Conservation (phyloP, 768 basidiomycete genomes). For the Pulveroboletus sp. region DNA sequence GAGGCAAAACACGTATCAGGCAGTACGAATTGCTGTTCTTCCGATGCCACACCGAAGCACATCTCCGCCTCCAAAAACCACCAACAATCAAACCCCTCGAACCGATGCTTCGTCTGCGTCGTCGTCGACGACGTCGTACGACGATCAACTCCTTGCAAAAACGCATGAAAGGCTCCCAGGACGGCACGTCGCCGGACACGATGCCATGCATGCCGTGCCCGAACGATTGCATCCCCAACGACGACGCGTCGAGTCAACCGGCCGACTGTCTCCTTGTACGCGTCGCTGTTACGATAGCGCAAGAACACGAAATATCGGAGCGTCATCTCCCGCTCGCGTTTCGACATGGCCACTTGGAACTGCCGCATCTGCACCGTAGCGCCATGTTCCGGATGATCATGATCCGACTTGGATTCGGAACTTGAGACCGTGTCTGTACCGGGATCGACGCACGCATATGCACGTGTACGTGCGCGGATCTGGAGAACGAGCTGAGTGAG, state of each 20-base stretch:
- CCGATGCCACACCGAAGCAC: conserved; percentile 48
- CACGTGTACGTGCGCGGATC: conserved; percentile 16
- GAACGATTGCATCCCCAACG: conserved; percentile 19
- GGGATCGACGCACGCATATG: background rate
- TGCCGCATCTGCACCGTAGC: background rate
- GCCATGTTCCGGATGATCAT: background rate
- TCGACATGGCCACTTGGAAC: conserved; percentile 20
- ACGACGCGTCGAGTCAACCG: conserved; percentile 23
- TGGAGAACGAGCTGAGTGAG: conserved; percentile 34
- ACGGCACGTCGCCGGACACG: conserved; percentile 25
- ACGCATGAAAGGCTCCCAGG: conserved; percentile 26
- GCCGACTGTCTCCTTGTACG: conserved; percentile 38
- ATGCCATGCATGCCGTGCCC: conserved; percentile 23
- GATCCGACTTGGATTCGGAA: background rate
- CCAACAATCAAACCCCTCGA: conserved; percentile 41
- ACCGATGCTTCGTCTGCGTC: conserved; percentile 2
- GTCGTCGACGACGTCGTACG: background rate
- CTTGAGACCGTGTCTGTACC: background rate
- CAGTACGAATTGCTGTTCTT: conserved; percentile 54
- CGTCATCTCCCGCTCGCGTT: conserved; percentile 34
- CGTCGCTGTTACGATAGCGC: conserved; percentile 51
- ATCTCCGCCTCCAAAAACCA: conserved; percentile 45
- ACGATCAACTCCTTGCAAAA: conserved; percentile 18
- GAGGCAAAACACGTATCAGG: conserved; percentile 51
- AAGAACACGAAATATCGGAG: conserved; percentile 51